Conservation (phyloP, 768 basidiomycete genomes). For the Gloeostereum incarnatum region DNA sequence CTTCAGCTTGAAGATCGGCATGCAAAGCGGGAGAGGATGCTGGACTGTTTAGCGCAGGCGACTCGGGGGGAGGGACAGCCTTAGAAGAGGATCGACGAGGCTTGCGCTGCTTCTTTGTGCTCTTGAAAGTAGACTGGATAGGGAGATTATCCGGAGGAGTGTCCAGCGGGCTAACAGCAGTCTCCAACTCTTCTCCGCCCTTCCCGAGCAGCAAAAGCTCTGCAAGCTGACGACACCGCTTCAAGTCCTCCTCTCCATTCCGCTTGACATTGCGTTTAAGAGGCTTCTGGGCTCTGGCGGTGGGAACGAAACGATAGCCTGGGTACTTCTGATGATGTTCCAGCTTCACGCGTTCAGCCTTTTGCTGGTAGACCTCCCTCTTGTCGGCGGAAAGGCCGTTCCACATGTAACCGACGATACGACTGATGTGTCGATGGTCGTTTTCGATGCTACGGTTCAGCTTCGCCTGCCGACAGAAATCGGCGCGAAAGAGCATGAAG, state of each 20-base stretch:
- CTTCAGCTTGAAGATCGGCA: too few species aligned
- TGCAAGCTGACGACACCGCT: slow-evolving; percentile 41
- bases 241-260: slow-evolving; percentile 35
- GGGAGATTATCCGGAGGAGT: too few species aligned
- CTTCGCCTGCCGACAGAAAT: slow-evolving; percentile 44
- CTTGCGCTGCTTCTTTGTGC: too few species aligned
- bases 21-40: too few species aligned
- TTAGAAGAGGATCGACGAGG: too few species aligned
- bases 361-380: slow-evolving; percentile 39
- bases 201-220: slow-evolving; percentile 42
- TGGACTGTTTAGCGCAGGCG: too few species aligned
- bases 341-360: slow-evolving; percentile 41
- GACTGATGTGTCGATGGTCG: slow-evolving; percentile 50
- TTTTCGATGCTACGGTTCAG: slow-evolving; percentile 38
- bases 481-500: slow-evolving; percentile 67
- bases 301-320: slow-evolving; percentile 45
- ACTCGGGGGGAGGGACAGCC: too few species aligned
- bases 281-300: slow-evolving; percentile 29
- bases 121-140: too few species aligned
- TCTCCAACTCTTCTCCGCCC: slow-evolving; percentile 35
- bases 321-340: slow-evolving; percentile 41
- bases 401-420: slow-evolving; percentile 48
- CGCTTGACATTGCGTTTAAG: slow-evolving; percentile 43
- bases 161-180: too few species aligned
- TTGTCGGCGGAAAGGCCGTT: slow-evolving; percentile 38